phyloP scores from a whole-genome alignment of 1,284 basidiomycete genomes.

The Ganoderma meredithae region DNA sequence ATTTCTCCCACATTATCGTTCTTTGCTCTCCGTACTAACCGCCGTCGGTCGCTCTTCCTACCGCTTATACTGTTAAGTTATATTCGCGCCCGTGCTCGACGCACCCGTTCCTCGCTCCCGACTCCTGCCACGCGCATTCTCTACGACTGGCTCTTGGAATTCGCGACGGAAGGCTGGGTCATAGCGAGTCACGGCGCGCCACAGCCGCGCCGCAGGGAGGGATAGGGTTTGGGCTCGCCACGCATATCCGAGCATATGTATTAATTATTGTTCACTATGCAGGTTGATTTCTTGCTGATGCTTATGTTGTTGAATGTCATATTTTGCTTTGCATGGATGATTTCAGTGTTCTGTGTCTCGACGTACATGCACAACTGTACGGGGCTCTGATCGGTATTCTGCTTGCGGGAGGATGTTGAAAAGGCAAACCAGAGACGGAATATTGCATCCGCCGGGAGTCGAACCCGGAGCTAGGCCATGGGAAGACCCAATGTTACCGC shows the following conservation, averaged over 20 bases:
- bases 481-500: constrained; percentile 52
- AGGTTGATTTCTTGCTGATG: constrained; percentile 24
- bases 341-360: too few species aligned
- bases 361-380: too few species aligned
- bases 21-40: not conserved
- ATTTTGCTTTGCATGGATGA: not conserved
- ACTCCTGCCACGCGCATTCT: constrained; percentile 6
- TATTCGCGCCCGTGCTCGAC: constrained; percentile 29
- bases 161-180: constrained; percentile 19
- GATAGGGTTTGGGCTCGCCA: constrained; percentile 16
- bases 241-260: constrained; percentile 21
- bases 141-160: constrained; percentile 14
- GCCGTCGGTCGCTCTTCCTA: not conserved
- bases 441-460: constrained; percentile 63
- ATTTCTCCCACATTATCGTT: not conserved
- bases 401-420: not conserved
- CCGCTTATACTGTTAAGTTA: constrained; percentile 11
- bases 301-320: constrained; percentile 3
- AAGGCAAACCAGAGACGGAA: too few species aligned
- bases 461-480: constrained; percentile 65
- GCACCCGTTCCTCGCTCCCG: constrained; percentile 27
- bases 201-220: constrained; percentile 27
- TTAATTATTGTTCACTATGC: constrained; percentile 23
- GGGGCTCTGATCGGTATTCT: too few species aligned
- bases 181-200: constrained; percentile 27